Evolutionary conservation across 106 monocot genomes (phyloP).

Genomic region (Amphibolis antarctica): DNA sequence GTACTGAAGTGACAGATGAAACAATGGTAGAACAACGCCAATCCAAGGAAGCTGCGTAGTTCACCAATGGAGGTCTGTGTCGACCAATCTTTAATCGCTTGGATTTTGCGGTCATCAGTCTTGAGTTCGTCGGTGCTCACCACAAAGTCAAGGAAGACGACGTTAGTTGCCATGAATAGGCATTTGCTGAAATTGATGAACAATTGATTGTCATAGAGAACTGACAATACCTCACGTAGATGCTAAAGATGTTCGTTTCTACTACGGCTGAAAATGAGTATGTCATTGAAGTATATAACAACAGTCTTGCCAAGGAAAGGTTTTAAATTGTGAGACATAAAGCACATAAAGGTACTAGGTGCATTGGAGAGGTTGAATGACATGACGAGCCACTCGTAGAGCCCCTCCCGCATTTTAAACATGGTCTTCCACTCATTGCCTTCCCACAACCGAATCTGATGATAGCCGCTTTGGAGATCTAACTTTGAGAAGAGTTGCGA

Average conservation of each 20-base stretch:
- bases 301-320: neutral
- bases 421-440: constrained; percentile 16
- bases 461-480: constrained; percentile 7
- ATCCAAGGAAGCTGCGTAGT: too few species aligned
- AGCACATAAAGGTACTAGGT: constrained; percentile 12
- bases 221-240: neutral
- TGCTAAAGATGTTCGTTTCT: neutral
- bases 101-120: too few species aligned
- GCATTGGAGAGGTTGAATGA: constrained; percentile 11
- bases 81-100: too few species aligned
- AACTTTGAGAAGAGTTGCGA: constrained; percentile 13
- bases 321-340: constrained; percentile 4
- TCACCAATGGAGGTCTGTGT: too few species aligned
- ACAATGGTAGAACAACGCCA: too few species aligned
- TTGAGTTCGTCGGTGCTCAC: too few species aligned
- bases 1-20: too few species aligned
- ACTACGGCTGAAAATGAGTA: neutral
- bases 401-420: constrained; percentile 9
- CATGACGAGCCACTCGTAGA: constrained; percentile 19
- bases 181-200: too few species aligned
- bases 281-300: constrained; percentile 14
- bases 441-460: neutral
- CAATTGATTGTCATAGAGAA: too few species aligned
- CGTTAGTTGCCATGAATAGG: too few species aligned
- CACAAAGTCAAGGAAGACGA: too few species aligned